These are phyloP conservation scores for Pachysandra terminalis DNA, from an alignment of 164 flowering plant genomes.

Conservation along the genomic window DNA sequence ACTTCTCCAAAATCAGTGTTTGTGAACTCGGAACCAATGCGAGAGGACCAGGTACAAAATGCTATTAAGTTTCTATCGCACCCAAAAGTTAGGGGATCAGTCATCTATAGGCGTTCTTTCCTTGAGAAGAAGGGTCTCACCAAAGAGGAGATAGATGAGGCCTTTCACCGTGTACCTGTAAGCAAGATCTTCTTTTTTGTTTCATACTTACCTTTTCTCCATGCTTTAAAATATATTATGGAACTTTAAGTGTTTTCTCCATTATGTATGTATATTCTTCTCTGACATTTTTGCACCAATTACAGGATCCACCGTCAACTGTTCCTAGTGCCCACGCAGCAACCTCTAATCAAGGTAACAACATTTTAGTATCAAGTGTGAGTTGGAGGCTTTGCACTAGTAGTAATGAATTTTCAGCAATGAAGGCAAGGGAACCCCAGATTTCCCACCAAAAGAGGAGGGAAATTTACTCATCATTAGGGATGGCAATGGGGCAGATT, in stretches of 20 bases:
- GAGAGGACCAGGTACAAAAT: conserved; percentile 95
- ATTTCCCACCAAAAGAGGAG: too few species aligned
- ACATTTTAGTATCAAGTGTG: too few species aligned
- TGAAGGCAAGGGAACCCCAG: too few species aligned
- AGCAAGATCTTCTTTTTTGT: conserved; percentile 21
- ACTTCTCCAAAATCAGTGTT: conserved; percentile 54
- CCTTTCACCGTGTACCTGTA: conserved; percentile 95
- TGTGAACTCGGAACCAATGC: conserved; percentile 89
- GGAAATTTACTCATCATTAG: too few species aligned
- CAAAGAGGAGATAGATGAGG: conserved; percentile 97
- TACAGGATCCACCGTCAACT: conserved; percentile 73
- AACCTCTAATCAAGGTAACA: conserved; percentile 54
- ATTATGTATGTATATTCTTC: not conserved
- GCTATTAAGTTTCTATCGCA: conserved; percentile 97
- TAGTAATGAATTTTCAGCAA: too few species aligned
- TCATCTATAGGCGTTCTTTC: conserved; percentile 83
- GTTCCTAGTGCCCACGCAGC: conserved; percentile 40
- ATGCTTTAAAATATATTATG: not conserved
- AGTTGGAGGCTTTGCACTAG: too few species aligned
- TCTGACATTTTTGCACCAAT: too few species aligned
- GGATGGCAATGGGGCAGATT: too few species aligned
- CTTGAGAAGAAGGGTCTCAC: conserved; percentile 98
- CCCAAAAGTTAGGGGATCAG: conserved; percentile 87
- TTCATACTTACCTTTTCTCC: not conserved
- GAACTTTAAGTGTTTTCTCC: not conserved